Evolutionary conservation across 2,329 filamentous ascomycete species (phyloP).

Genomic region (Penicillium crustosum): DNA sequence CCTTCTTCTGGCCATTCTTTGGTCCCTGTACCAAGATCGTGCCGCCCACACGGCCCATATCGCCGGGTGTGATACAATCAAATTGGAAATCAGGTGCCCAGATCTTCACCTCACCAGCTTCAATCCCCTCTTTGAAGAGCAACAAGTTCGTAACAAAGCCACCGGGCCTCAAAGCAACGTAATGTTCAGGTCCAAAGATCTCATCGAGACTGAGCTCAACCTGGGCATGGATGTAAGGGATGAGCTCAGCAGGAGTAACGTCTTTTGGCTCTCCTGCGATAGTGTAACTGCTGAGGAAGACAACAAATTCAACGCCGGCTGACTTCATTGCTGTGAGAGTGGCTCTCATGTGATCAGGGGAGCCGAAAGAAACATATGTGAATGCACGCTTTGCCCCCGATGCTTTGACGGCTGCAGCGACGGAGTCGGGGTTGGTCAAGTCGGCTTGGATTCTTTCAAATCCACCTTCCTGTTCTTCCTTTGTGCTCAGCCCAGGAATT

Average conservation of each 20-base stretch:
- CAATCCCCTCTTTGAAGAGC: background rate
- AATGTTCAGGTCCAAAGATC: background rate
- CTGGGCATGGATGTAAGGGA: background rate
- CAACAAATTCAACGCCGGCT: background rate
- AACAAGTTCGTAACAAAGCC: background rate
- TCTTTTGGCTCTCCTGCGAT: background rate
- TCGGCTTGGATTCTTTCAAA: background rate
- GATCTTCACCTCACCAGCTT: background rate
- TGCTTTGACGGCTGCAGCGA: background rate
- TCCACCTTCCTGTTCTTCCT: background rate
- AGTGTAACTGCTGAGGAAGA: background rate
- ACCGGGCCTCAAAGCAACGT: background rate
- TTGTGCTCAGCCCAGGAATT: background rate
- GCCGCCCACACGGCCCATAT: background rate
- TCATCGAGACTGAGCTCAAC: background rate
- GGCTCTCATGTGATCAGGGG: background rate
- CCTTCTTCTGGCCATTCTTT: background rate
- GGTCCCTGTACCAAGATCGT: background rate
- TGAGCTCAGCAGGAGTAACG: background rate
- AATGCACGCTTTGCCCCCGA: background rate
- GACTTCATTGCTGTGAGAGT: background rate
- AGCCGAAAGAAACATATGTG: background rate
- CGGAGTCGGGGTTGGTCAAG: background rate
- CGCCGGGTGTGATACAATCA: background rate
- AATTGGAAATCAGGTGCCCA: background rate